Conservation (phyloP, 2,329 filamentous ascomycete genomes). For the Aurifilum marmelostoma region DNA sequence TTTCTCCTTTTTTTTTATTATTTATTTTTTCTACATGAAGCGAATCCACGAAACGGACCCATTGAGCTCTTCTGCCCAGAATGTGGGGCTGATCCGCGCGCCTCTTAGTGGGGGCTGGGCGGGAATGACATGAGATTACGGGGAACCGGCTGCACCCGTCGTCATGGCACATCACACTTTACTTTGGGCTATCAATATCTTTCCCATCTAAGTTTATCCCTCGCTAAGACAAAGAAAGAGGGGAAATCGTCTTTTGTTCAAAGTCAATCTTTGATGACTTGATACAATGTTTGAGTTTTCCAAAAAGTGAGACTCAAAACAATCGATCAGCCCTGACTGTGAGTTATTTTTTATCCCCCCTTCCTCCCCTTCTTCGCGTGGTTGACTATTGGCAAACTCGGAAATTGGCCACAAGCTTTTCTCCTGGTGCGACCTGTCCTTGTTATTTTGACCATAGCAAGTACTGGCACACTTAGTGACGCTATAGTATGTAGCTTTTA, state of each 20-base stretch:
- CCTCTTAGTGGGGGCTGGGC: not conserved
- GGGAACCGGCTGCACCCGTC: conserved; percentile 5
- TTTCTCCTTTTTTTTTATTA: no score
- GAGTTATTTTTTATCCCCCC: not conserved
- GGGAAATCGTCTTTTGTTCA: not conserved
- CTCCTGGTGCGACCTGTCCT: not conserved
- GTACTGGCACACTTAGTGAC: not conserved
- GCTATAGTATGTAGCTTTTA: not conserved
- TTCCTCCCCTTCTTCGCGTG: not conserved
- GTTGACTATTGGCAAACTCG: not conserved
- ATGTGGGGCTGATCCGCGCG: not conserved
- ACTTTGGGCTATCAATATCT: not conserved
- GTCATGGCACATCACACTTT: conserved; percentile 1
- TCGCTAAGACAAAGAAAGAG: not conserved
- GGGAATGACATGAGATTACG: conserved; percentile 2
- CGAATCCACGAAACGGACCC: not conserved
- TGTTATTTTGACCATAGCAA: not conserved
- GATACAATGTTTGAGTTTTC: not conserved
- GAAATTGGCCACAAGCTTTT: not conserved
- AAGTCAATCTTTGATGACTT: not conserved
- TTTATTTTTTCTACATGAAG: not conserved
- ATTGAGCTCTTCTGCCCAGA: not conserved
- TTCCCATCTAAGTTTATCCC: not conserved
- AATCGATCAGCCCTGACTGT: not conserved
- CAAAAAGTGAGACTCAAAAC: not conserved